Evolutionary conservation across 306 rosid genomes (phyloP).

Genomic region (Alnus glutinosa): DNA sequence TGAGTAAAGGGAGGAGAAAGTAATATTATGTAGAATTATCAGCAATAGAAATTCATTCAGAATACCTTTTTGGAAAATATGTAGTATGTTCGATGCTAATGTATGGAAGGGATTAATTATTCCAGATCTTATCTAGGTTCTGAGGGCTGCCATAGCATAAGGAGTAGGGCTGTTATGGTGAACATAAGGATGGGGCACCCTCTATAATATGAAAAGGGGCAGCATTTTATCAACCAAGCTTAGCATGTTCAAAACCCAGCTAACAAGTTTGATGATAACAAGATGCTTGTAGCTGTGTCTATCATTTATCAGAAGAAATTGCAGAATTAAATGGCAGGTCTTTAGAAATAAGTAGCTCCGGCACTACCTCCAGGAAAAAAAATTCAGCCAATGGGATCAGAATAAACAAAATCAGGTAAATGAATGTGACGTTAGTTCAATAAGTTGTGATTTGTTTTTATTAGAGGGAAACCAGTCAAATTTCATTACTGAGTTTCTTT

Average conservation of each 20-base stretch:
- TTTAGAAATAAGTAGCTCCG: neutral
- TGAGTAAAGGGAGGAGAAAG: neutral
- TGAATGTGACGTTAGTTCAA: too few species aligned
- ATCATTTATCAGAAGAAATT: neutral
- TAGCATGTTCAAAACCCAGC: neutral
- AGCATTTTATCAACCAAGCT: too few species aligned
- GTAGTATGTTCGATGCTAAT: neutral
- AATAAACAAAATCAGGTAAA: neutral
- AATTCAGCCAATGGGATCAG: neutral
- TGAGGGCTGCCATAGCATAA: neutral
- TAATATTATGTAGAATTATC: too few species aligned
- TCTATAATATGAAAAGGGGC: neutral
- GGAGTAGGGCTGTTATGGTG: neutral
- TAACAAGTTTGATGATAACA: neutral
- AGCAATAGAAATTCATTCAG: neutral
- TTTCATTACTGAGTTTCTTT: too few species aligned
- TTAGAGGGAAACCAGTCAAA: too few species aligned
- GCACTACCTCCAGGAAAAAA: neutral
- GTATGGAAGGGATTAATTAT: neutral
- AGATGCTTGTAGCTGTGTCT: neutral
- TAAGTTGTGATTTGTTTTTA: too few species aligned
- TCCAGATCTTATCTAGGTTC: neutral
- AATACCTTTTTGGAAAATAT: neutral
- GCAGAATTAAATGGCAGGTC: neutral
- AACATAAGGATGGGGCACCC: neutral